Percentiles rank a stretch among this genome's conserved stretches.
These are phyloP conservation scores for Barnettozyma wickerhamii DNA, from an alignment of 805 yeast genomes.

Conservation along the genomic window DNA sequence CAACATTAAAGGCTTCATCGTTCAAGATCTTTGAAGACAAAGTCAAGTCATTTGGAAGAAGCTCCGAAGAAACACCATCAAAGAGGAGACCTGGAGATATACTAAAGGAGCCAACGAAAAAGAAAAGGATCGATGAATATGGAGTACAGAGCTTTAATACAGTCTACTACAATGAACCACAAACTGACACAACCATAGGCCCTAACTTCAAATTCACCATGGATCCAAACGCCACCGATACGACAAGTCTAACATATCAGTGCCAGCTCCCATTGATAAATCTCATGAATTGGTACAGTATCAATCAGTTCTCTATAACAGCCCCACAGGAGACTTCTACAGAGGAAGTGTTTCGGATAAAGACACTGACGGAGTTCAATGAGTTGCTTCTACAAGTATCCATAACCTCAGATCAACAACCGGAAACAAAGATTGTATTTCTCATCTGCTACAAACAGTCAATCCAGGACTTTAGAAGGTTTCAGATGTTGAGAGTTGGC, in stretches of 20 bases:
- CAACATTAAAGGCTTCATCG: not conserved
- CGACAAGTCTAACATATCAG: slow-evolving; percentile 6
- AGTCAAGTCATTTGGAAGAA: slow-evolving; percentile 1
- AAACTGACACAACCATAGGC: not conserved
- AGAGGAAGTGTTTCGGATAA: too few relatives aligned
- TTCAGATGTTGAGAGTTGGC: slow-evolving; percentile 13
- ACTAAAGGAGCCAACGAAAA: not conserved
- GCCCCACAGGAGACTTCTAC: too few relatives aligned
- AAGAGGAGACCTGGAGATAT: not conserved
- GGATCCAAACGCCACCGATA: slow-evolving; percentile 2
- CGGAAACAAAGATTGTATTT: slow-evolving; percentile 9
- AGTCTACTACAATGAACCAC: not conserved
- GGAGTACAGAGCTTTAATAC: not conserved
- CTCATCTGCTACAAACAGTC: slow-evolving; percentile 19
- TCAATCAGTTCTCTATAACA: slow-evolving; percentile 11
- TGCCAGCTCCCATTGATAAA: slow-evolving; percentile 16
- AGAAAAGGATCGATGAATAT: not conserved
- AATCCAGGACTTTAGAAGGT: slow-evolving; percentile 1
- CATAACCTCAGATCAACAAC: too few relatives aligned
- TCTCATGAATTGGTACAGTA: slow-evolving; percentile 22
- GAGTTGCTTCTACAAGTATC: too few relatives aligned
- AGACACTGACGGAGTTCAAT: too few relatives aligned
- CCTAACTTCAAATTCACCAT: slow-evolving; percentile 5
- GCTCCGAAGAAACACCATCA: not conserved
- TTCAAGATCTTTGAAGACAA: slow-evolving; percentile 3